Conservation (phyloP, 371 early-diverging fungal species). For the Parasitella parasitica region DNA sequence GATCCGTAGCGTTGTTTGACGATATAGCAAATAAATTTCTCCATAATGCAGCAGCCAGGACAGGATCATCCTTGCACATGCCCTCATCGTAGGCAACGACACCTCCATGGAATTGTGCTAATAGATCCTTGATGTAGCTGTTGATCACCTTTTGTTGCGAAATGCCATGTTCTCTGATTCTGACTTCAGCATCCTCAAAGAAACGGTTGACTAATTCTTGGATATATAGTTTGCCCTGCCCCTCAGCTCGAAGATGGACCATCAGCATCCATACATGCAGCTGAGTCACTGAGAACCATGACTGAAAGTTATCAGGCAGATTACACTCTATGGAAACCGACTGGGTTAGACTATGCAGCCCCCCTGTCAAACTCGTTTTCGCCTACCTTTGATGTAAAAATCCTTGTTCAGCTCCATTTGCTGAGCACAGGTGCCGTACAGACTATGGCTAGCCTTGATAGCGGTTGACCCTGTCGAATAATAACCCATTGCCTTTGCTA, state of each 20-base stretch:
- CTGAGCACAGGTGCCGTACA: constrained; percentile 53
- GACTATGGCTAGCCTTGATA: constrained; percentile 54
- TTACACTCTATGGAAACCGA: constrained; percentile 52
- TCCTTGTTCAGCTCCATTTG: constrained; percentile 55
- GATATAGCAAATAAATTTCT: constrained; percentile 72
- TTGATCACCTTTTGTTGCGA: constrained; percentile 69
- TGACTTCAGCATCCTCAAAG: constrained; percentile 86
- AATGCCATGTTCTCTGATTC: constrained; percentile 69
- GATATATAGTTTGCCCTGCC: constrained; percentile 72
- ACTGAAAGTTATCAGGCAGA: constrained; percentile 88
- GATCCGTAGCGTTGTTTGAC: constrained; percentile 56
- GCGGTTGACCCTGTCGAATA: constrained; percentile 57
- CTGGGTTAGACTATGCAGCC: not conserved
- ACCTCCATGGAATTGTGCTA: constrained; percentile 87
- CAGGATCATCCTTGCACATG: constrained; percentile 84
- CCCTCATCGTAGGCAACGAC: constrained; percentile 94
- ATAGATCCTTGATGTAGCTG: constrained; percentile 75
- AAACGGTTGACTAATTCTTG: constrained; percentile 89
- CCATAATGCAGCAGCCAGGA: constrained; percentile 93
- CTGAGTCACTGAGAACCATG: constrained; percentile 91
- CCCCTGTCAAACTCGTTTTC: constrained; percentile 2
- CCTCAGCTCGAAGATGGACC: constrained; percentile 77
- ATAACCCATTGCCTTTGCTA: constrained; percentile 57
- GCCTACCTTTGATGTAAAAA: constrained; percentile 55
- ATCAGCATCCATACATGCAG: constrained; percentile 94